phyloP scores from a whole-genome alignment of 768 basidiomycete genomes.

The Lactarius quietus region DNA sequence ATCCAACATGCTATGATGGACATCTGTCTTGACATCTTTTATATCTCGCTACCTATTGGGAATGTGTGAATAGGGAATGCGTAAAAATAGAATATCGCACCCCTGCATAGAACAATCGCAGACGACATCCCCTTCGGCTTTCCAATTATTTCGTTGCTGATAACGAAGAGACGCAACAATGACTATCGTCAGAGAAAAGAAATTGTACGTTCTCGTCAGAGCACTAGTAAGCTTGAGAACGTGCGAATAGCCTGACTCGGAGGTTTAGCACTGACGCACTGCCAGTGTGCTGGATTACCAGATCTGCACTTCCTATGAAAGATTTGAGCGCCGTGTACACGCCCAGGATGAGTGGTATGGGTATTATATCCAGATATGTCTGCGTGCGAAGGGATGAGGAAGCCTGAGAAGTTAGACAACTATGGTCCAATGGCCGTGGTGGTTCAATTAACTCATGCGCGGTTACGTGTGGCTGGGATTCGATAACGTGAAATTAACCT shows the following conservation, averaged over 20 bases:
- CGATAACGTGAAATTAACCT: background rate
- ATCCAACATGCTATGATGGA: no score
- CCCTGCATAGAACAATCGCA: background rate
- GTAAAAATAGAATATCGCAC: background rate
- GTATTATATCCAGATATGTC: no score
- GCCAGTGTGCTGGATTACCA: background rate
- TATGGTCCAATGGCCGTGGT: background rate
- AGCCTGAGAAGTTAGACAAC: background rate
- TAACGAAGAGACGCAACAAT: background rate
- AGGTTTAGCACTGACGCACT: background rate
- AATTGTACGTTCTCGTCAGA: no score
- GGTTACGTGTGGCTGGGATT: background rate
- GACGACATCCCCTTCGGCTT: background rate
- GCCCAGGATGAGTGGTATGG: no score
- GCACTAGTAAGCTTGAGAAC: background rate
- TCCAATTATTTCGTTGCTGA: background rate
- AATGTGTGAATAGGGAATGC: background rate
- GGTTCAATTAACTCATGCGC: background rate
- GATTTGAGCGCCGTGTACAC: no score
- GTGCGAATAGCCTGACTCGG: no score
- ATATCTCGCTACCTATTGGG: no score
- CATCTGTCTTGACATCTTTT: no score
- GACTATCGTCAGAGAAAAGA: no score
- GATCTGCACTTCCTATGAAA: no score
- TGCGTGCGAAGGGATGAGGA: background rate